phyloP scores from a whole-genome alignment of 2,329 filamentous ascomycete genomes.

The Penicillium capsulatum region DNA sequence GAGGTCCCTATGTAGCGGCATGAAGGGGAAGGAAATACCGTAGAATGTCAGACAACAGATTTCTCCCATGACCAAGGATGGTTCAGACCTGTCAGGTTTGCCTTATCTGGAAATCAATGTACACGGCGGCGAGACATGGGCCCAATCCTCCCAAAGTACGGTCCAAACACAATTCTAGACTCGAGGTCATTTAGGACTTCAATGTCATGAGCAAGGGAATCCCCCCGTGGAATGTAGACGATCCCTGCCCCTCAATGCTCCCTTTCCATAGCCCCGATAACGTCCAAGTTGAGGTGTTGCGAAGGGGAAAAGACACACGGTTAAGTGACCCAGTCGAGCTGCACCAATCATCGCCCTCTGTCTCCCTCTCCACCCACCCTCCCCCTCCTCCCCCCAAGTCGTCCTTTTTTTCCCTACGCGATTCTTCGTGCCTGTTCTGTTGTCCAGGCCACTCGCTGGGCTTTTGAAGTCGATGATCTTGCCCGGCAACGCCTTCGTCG shows the following conservation, averaged over 20 bases:
- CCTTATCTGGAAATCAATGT: too few species aligned
- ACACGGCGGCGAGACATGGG: neutral
- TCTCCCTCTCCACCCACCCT: conserved; percentile 7
- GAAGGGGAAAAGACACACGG: conserved; percentile 9
- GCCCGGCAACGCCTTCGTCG: conserved; percentile 23
- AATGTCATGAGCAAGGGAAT: conserved; percentile 18
- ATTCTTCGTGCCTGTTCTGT: too few species aligned
- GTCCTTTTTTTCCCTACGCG: conserved; percentile 10
- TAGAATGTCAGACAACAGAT: too few species aligned
- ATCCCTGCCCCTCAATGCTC: neutral
- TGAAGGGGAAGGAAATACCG: too few species aligned
- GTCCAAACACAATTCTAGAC: conserved; percentile 10
- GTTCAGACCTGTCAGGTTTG: too few species aligned
- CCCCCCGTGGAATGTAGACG: neutral
- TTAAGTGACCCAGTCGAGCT: conserved; percentile 8
- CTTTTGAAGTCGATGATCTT: conserved; percentile 19
- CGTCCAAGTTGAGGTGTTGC: neutral
- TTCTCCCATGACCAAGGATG: too few species aligned
- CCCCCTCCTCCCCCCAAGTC: conserved; percentile 8
- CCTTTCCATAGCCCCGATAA: neutral
- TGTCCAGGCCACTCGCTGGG: conserved; percentile 15
- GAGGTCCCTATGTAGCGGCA: too few species aligned
- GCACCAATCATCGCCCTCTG: conserved; percentile 24
- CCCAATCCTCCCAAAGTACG: conserved; percentile 5
- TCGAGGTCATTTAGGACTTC: conserved; percentile 8